Conservation (phyloP, 1,139 yeast species). For the Geotrichum fermentans region DNA sequence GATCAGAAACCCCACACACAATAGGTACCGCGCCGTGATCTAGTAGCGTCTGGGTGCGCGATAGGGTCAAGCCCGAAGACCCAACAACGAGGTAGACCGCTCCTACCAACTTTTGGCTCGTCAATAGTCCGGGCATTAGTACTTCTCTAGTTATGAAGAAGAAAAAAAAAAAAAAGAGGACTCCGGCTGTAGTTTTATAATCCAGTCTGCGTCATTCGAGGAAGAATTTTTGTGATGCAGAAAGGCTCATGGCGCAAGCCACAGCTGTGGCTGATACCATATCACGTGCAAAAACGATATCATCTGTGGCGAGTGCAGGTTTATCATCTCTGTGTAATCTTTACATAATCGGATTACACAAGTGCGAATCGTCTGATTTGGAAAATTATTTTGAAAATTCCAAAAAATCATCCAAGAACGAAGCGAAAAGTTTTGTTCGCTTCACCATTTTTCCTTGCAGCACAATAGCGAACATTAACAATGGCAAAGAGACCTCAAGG, state of each 20-base stretch:
- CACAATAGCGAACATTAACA: background rate
- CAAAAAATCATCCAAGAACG: too few relatives aligned
- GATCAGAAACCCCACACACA: constrained; percentile 5
- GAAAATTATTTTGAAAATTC: too few relatives aligned
- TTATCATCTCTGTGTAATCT: background rate
- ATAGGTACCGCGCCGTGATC: constrained; percentile 18
- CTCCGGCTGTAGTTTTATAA: background rate
- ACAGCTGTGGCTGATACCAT: constrained; percentile 21
- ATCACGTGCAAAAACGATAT: constrained; percentile 18
- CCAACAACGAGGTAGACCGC: constrained; percentile 66
- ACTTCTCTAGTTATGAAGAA: background rate
- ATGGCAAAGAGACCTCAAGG: constrained; percentile 72
- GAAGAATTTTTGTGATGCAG: background rate
- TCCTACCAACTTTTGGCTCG: constrained; percentile 48
- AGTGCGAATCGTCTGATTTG: too few relatives aligned
- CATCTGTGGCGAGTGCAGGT: background rate
- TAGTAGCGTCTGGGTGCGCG: constrained; percentile 16
- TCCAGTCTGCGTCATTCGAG: constrained; percentile 4
- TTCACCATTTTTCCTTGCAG: background rate
- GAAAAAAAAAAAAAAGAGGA: background rate
- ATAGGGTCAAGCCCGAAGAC: constrained; percentile 25
- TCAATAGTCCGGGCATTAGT: constrained; percentile 39
- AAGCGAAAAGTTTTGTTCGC: background rate
- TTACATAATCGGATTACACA: background rate
- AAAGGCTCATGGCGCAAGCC: constrained; percentile 12